Percentiles rank a stretch among this genome's conserved stretches.
These are phyloP conservation scores for Plasmopara halstedii DNA, from an alignment of 352 stramenopile species.

Conservation along the genomic window DNA sequence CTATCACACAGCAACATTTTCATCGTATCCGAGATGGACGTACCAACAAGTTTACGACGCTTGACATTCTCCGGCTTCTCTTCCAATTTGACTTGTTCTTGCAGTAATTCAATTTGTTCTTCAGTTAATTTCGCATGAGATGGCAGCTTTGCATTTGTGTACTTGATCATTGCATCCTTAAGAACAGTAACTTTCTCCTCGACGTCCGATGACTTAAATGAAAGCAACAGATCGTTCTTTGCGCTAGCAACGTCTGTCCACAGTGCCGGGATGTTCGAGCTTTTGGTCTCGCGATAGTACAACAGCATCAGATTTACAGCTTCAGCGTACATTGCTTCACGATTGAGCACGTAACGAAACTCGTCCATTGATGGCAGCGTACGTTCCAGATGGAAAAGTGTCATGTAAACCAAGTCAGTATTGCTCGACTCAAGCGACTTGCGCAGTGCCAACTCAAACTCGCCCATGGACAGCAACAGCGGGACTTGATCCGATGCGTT, in stretches of 20 bases:
- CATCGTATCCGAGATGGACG: constrained; percentile 85
- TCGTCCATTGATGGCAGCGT: constrained; percentile 75
- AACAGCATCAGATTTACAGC: constrained; percentile 68
- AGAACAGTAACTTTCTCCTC: constrained; percentile 60
- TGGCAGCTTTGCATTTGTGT: constrained; percentile 59
- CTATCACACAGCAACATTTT: constrained; percentile 66
- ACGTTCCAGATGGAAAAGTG: constrained; percentile 81
- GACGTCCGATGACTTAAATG: constrained; percentile 50
- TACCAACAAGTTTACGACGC: constrained; percentile 67
- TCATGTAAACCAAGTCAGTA: constrained; percentile 86
- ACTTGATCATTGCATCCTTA: constrained; percentile 60
- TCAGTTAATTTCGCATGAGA: constrained; percentile 63
- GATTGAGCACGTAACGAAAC: constrained; percentile 67
- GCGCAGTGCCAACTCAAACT: constrained; percentile 85
- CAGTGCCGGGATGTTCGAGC: constrained; percentile 42
- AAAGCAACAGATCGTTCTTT: constrained; percentile 67
- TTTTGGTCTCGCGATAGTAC: constrained; percentile 75
- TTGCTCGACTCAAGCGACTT: constrained; percentile 87
- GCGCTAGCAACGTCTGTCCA: constrained; percentile 60
- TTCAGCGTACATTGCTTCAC: constrained; percentile 62
- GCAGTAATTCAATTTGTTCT: constrained; percentile 82
- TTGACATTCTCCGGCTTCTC: constrained; percentile 79
- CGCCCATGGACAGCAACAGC: constrained; percentile 85
- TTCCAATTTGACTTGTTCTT: constrained; percentile 79
- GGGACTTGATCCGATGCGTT: constrained; percentile 86